These are phyloP conservation scores for Gracilariopsis chorda DNA, from an alignment of 23 red algal species.

Conservation along the genomic window DNA sequence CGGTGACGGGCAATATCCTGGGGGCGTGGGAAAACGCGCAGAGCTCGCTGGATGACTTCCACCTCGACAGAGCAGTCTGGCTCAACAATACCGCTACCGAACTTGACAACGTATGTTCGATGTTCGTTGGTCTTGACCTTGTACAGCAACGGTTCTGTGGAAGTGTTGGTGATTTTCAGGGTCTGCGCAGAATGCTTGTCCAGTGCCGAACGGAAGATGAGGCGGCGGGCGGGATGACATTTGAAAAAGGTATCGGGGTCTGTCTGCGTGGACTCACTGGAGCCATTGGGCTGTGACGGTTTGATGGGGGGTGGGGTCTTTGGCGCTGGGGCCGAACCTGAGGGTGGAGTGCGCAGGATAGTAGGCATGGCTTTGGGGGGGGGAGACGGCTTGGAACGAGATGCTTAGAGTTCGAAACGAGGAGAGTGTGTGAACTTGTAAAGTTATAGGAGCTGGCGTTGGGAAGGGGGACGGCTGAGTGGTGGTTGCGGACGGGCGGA, in stretches of 20 bases:
- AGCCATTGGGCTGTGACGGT: not conserved
- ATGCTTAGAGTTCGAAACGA: no score
- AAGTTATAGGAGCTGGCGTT: no score
- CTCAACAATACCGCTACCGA: not conserved
- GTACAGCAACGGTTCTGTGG: not conserved
- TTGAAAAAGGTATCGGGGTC: not conserved
- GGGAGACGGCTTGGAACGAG: no score
- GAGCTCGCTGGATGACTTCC: not conserved
- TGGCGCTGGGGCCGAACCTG: not conserved
- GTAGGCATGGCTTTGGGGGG: not conserved
- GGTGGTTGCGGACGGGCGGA: not conserved
- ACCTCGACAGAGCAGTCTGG: not conserved
- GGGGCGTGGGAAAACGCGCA: not conserved
- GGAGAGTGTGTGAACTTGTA: no score
- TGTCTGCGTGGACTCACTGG: not conserved
- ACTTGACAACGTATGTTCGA: constrained; percentile 6
- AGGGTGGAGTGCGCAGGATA: not conserved
- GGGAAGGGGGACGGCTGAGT: not conserved
- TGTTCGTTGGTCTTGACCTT: constrained; percentile 28
- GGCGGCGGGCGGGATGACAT: not conserved
- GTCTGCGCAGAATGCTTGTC: constrained; percentile 1
- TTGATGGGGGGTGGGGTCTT: not conserved
- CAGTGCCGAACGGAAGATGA: not conserved
- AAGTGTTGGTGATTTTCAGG: constrained; percentile 18
- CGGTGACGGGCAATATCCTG: constrained; percentile 3